Conservation (phyloP, 164 flowering plant species). For the Annona squamosa region DNA sequence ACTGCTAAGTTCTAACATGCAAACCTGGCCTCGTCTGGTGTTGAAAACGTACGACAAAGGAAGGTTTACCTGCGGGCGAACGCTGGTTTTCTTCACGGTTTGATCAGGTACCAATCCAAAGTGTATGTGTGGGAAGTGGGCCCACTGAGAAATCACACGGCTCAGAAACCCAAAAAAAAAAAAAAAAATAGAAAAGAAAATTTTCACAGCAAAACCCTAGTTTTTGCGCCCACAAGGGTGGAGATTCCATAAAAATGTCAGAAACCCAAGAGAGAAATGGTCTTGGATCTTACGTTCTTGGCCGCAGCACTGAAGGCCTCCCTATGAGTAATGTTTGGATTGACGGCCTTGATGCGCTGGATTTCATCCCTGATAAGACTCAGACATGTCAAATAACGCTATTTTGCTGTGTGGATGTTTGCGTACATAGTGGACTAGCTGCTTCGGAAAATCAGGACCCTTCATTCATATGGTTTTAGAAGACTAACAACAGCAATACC, state of each 20-base stretch:
- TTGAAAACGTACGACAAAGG: background rate
- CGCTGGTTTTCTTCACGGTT: constrained; percentile 53
- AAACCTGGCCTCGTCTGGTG: background rate
- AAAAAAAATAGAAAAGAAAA: background rate
- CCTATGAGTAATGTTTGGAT: constrained; percentile 95
- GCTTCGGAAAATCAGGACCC: too few species aligned
- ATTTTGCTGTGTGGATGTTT: background rate
- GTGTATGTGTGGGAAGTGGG: constrained; percentile 98
- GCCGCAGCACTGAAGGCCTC: constrained; percentile 99
- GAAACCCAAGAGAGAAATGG: constrained; percentile 9
- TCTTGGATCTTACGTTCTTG: constrained; percentile 75
- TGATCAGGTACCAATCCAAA: constrained; percentile 93
- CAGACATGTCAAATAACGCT: constrained; percentile 1
- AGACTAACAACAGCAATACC: too few species aligned
- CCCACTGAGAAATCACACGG: constrained; percentile 57
- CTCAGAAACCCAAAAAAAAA: constrained; percentile 9
- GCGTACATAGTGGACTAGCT: too few species aligned
- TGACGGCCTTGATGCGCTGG: constrained; percentile 97
- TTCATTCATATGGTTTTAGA: too few species aligned
- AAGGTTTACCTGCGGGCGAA: constrained; percentile 60
- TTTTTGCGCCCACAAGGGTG: background rate
- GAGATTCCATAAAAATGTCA: background rate
- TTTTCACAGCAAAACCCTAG: constrained; percentile 8
- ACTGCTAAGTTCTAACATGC: background rate
- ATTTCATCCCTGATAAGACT: constrained; percentile 74